Evolutionary conservation across 2,329 filamentous ascomycete genomes (phyloP).

Genomic region (Epichloe hybrida): DNA sequence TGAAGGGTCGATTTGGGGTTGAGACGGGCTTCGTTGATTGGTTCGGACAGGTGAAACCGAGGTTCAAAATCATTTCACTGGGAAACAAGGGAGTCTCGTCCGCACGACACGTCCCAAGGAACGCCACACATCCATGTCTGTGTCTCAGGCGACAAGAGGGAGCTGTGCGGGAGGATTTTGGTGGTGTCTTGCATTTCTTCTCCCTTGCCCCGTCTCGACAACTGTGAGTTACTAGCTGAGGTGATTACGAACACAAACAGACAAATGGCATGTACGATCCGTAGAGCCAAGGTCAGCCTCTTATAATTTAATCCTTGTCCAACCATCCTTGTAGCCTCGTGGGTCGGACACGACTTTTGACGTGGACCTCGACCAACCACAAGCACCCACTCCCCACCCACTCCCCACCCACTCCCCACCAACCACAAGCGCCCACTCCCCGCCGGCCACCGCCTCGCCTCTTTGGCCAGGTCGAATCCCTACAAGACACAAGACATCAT

Average conservation of each 20-base stretch:
- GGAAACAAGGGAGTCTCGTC: neutral
- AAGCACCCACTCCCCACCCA: neutral
- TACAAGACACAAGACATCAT: neutral
- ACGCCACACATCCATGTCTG: neutral
- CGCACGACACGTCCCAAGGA: too few relatives aligned
- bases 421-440: neutral
- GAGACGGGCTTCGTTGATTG: neutral
- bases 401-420: neutral
- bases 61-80: neutral
- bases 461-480: conserved; percentile 4
- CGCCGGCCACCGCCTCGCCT: conserved; percentile 3
- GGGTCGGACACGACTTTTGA: too few relatives aligned
- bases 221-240: too few relatives aligned
- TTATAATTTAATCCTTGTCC: too few relatives aligned
- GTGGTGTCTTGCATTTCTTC: neutral
- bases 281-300: too few relatives aligned
- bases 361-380: neutral
- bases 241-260: too few relatives aligned
- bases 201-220: neutral
- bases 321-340: too few relatives aligned
- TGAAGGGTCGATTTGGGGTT: neutral
- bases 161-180: neutral
- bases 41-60: neutral
- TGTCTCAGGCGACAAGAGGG: neutral
- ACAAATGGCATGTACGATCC: too few relatives aligned